Percentiles rank a stretch among this genome's conserved stretches.
phyloP scores from a whole-genome alignment of 2,329 filamentous ascomycete species.

The Cryoendolithus antarcticus region DNA sequence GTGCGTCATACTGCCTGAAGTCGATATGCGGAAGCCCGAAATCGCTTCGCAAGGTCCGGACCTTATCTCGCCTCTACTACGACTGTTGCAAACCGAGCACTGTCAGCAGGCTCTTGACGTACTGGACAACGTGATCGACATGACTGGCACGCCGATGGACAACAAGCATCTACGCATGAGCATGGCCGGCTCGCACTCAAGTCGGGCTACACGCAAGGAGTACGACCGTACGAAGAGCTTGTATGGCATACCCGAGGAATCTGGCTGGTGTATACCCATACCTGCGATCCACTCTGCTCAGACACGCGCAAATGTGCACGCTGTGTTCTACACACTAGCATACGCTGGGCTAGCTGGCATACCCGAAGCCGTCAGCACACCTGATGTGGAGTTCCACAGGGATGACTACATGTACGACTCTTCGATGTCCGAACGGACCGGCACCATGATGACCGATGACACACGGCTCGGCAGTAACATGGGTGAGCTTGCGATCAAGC shows the following conservation, averaged over 20 bases:
- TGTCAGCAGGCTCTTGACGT: conserved; percentile 88
- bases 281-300: conserved; percentile 79
- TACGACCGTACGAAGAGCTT: conserved; percentile 89
- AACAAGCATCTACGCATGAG: conserved; percentile 95
- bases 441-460: conserved; percentile 89
- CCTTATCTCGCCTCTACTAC: conserved; percentile 80
- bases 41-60: conserved; percentile 87
- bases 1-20: conserved; percentile 69
- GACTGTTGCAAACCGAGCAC: conserved; percentile 82
- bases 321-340: conserved; percentile 69
- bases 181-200: conserved; percentile 79
- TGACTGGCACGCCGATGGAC: conserved; percentile 78
- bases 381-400: conserved; percentile 82
- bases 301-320: conserved; percentile 85
- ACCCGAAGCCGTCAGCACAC: conserved; percentile 53
- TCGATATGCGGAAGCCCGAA: conserved; percentile 85
- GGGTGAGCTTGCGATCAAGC: conserved; percentile 61
- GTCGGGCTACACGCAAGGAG: conserved; percentile 73
- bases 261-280: conserved; percentile 90
- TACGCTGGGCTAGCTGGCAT: conserved; percentile 29
- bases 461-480: conserved; percentile 56
- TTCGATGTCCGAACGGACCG: conserved; percentile 53
- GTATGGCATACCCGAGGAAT: conserved; percentile 91
- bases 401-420: conserved; percentile 74
- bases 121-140: conserved; percentile 87